Conservation (phyloP, 2,329 filamentous ascomycete genomes). For the Venturia oleaginea region DNA sequence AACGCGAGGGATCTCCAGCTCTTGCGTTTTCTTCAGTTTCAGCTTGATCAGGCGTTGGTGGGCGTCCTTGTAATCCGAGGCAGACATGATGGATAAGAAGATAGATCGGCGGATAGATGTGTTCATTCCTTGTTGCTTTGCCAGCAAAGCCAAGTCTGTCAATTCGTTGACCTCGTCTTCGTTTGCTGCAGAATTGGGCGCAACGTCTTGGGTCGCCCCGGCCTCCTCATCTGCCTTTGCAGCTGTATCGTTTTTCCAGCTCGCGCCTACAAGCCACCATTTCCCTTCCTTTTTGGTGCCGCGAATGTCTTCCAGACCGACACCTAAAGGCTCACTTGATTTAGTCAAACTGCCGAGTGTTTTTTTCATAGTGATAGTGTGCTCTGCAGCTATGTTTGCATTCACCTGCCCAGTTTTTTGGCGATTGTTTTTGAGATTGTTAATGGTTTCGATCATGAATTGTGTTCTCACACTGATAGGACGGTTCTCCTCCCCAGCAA, state of each 20-base stretch:
- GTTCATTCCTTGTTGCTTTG: constrained; percentile 74
- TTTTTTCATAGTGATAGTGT: constrained; percentile 83
- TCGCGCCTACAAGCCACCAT: constrained; percentile 98
- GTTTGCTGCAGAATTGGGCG: background rate
- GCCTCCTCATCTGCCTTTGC: constrained; percentile 17
- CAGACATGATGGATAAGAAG: constrained; percentile 83
- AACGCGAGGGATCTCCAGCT: constrained; percentile 78
- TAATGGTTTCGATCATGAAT: constrained; percentile 97
- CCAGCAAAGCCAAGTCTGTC: constrained; percentile 63
- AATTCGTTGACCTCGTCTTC: constrained; percentile 18
- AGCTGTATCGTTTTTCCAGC: constrained; percentile 50
- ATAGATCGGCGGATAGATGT: constrained; percentile 83
- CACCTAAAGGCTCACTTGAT: constrained; percentile 69
- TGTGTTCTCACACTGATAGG: constrained; percentile 67
- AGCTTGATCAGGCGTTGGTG: constrained; percentile 72
- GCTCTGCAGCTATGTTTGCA: constrained; percentile 66
- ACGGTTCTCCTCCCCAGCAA: constrained; percentile 58
- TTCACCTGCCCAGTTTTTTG: constrained; percentile 60
- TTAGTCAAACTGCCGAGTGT: constrained; percentile 74
- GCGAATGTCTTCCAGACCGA: constrained; percentile 73
- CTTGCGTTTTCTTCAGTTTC: constrained; percentile 74
- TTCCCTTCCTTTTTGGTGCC: constrained; percentile 81
- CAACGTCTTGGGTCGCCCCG: constrained; percentile 8
- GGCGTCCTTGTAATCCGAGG: constrained; percentile 75
- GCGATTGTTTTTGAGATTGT: constrained; percentile 88